Evolutionary conservation across 768 basidiomycete species (phyloP), one percentile per base, ranked within the genome.

Genomic region (Russula sp.): DNA sequence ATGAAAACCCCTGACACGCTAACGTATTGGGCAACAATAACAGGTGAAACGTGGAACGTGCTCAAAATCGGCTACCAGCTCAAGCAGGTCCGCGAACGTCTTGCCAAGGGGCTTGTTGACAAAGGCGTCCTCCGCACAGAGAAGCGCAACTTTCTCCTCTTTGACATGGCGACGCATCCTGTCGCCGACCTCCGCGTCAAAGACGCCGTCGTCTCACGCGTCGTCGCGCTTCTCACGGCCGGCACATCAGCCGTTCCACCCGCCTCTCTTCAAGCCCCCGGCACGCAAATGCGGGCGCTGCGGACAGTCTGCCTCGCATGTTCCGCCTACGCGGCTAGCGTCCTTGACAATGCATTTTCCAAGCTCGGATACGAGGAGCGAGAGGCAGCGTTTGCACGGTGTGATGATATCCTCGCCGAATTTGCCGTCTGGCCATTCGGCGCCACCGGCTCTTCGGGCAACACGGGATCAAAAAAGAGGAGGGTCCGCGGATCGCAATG

Each of bases 41-140:
- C 72, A 98, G 95, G 96, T 61, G 96, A 99, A 78, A 98, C 96
- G 54, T 99, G 96, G 96, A 99, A 98, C 76, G 94, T 99, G 9
- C 94, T 98, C 89, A 98, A 98, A 78, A 98, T 99, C 60, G 95
- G 95, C 26, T 99, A 93, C 77, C 96, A 99, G 76, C 87, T 99
- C 53, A 98, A 98, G 76, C 96, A 98, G 77, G 96, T 98, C 46
- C 89, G 96, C 52, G 96, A 99, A 77, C 90, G 96, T 20, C 87
- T 99, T 46, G 94, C 95, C 16, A 99, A 99, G 74, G 84, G 96
- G 3, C 85, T 99, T 46, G 96, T 98, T 57, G 96, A 99, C 81
- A 99, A 99, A 76, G 97, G 96, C 70, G 87, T 99, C 44, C 84
- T 99, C n/a, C 89, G 97, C 57, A 99, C 96, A 18, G 97, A 98